Conservation (phyloP, 176 grass and related monocot species). For the Tillandsia leiboldiana region DNA sequence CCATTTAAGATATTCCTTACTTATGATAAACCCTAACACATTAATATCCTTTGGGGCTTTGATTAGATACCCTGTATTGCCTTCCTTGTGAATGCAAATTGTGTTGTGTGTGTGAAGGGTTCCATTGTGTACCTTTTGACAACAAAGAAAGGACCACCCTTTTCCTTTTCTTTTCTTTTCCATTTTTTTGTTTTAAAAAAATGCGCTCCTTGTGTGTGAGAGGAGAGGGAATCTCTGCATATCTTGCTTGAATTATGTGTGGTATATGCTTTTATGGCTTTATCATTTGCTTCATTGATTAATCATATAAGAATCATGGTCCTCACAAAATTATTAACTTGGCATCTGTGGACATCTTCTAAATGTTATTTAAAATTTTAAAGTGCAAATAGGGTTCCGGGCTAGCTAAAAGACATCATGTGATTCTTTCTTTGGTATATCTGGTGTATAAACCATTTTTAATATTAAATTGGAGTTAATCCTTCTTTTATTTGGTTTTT, state of each 20-base stretch:
- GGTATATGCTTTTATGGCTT: slow-evolving; percentile 86
- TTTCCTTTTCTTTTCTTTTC: slow-evolving; percentile 28
- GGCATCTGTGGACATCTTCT: slow-evolving; percentile 35
- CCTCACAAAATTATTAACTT: slow-evolving; percentile 21
- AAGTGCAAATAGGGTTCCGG: slow-evolving; percentile 15
- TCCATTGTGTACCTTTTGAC: slow-evolving; percentile 58
- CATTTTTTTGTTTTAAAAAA: neutral
- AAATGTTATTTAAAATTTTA: slow-evolving; percentile 20
- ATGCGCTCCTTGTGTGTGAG: slow-evolving; percentile 18
- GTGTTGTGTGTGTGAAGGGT: slow-evolving; percentile 63
- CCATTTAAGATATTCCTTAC: slow-evolving; percentile 65
- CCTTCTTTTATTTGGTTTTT: too few relatives aligned
- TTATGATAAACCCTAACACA: slow-evolving; percentile 4
- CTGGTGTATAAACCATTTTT: slow-evolving; percentile 52
- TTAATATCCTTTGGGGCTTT: neutral
- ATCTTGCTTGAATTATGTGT: slow-evolving; percentile 70
- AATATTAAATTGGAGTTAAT: slow-evolving; percentile 37
- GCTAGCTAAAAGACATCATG: too few relatives aligned
- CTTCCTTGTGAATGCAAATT: slow-evolving; percentile 45
- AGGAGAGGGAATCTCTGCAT: slow-evolving; percentile 36
- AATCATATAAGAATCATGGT: slow-evolving; percentile 51
- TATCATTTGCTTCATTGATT: slow-evolving; percentile 43
- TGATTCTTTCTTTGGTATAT: slow-evolving; percentile 40
- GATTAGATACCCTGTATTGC: slow-evolving; percentile 16
- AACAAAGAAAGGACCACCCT: slow-evolving; percentile 47